phyloP scores from a whole-genome alignment of 768 basidiomycete genomes.

The Suillus fuscotomentosus region DNA sequence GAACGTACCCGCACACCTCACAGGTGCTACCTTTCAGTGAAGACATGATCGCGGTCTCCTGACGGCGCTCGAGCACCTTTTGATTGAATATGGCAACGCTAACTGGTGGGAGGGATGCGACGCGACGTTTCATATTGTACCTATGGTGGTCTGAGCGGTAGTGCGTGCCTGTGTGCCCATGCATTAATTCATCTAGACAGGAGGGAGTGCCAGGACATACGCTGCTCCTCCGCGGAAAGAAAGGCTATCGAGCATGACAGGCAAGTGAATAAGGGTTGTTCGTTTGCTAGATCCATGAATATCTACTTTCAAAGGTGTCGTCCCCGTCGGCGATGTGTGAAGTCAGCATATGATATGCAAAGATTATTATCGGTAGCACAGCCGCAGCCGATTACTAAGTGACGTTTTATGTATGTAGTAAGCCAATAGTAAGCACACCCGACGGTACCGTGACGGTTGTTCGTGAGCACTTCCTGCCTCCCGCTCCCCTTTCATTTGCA shows the following conservation, averaged over 20 bases:
- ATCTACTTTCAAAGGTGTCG: background rate
- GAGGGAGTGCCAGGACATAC: conserved; percentile 40
- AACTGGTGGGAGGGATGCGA: conserved; percentile 87
- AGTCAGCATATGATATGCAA: background rate
- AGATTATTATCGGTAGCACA: background rate
- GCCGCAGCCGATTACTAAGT: background rate
- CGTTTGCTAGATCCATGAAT: conserved; percentile 5
- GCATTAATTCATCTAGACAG: conserved; percentile 6
- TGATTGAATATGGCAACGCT: conserved; percentile 76
- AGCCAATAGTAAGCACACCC: no score
- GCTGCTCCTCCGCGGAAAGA: conserved; percentile 76
- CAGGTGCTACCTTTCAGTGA: conserved; percentile 64
- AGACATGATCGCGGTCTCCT: conserved; percentile 70
- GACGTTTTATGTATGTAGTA: no score
- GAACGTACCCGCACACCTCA: conserved; percentile 77
- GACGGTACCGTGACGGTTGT: no score
- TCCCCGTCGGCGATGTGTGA: background rate
- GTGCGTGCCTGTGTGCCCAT: conserved; percentile 59
- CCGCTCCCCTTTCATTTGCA: background rate
- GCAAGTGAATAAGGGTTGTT: conserved; percentile 69
- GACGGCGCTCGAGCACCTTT: conserved; percentile 78
- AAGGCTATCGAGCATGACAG: conserved; percentile 91
- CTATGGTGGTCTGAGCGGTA: conserved; percentile 94
- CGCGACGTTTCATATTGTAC: conserved; percentile 97
- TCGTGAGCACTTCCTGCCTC: no score